phyloP scores from a whole-genome alignment of 306 rosid genomes.

The Quercus dentata region DNA sequence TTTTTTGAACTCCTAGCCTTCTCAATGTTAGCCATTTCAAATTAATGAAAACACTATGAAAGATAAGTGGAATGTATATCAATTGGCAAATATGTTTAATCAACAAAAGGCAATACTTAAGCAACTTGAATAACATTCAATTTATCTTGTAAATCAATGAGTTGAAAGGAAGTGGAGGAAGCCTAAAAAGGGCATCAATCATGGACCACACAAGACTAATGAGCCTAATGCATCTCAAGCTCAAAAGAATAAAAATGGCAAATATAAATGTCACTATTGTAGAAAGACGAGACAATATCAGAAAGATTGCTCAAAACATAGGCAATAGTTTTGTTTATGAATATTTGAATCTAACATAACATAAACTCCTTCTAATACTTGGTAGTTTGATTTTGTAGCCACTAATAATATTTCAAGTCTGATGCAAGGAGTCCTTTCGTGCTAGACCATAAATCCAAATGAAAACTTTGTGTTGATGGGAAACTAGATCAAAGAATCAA shows the following conservation, averaged over 20 bases:
- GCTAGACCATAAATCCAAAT: neutral
- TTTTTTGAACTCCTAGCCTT: neutral
- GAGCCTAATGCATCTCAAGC: too few species aligned
- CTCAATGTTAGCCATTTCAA: constrained; percentile 9
- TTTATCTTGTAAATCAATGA: neutral
- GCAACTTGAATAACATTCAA: neutral
- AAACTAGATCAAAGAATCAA: neutral
- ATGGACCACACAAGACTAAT: neutral
- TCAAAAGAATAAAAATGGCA: neutral
- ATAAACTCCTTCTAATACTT: too few species aligned
- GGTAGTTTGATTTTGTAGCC: too few species aligned
- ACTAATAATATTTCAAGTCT: neutral
- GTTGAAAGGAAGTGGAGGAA: neutral
- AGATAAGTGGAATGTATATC: constrained; percentile 3
- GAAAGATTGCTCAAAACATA: neutral
- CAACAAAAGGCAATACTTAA: neutral
- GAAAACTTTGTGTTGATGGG: neutral
- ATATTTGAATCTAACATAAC: neutral
- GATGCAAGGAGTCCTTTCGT: neutral
- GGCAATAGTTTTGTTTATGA: neutral
- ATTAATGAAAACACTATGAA: constrained; percentile 12
- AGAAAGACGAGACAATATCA: neutral
- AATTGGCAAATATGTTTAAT: neutral
- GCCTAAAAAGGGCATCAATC: too few species aligned
- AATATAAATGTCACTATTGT: neutral